Evolutionary conservation across 169 alveolate species (phyloP).

Genomic region (Cryptosporidium parvum): DNA sequence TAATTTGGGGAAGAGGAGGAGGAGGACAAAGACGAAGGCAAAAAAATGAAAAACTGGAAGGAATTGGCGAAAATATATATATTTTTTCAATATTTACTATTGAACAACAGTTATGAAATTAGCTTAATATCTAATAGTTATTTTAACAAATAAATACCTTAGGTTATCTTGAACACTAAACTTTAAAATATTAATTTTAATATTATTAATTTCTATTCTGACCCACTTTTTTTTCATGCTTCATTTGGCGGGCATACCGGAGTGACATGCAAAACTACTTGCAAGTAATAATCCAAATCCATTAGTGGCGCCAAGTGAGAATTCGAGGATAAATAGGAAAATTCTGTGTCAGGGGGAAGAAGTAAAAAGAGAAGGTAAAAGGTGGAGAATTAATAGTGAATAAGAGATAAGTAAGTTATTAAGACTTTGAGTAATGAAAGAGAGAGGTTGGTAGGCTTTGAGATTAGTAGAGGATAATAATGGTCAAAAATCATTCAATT

Average conservation of each 20-base stretch:
- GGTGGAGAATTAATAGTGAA: neutral
- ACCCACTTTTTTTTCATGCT: neutral
- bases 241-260: neutral
- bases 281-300: slow-evolving; percentile 31
- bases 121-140: neutral
- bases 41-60: too few species aligned
- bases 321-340: slow-evolving; percentile 18
- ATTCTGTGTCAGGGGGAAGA: neutral
- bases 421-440: neutral
- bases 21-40: too few species aligned
- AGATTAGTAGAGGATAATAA: neutral
- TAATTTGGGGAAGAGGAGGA: too few species aligned
- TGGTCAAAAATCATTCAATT: neutral
- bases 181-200: neutral
- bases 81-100: too few species aligned
- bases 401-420: neutral
- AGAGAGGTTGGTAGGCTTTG: neutral
- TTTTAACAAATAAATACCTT: neutral
- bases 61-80: too few species aligned
- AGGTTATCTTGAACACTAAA: too few species aligned
- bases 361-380: neutral
- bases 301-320: slow-evolving; percentile 23
- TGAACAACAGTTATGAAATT: too few species aligned
- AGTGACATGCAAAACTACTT: slow-evolving; percentile 30
- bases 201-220: neutral